Base-by-base conservation (phyloP, 352 stramenopile species). In the Aphanomyces euteiches region DNA sequence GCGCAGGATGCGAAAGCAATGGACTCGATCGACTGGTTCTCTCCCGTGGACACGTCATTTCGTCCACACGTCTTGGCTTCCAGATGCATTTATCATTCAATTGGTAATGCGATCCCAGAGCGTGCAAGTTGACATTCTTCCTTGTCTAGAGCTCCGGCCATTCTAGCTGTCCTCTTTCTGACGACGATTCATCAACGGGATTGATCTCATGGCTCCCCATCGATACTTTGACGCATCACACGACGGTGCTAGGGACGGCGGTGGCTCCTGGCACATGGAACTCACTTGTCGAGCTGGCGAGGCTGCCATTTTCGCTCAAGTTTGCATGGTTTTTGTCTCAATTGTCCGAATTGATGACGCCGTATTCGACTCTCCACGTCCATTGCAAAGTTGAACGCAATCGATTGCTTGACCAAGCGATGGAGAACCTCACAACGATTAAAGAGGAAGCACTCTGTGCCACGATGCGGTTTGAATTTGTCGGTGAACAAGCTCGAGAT, bases 321-420 rank as follows among this genome's bases (percentile, higher is more conserved):
- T 93, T 90, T 72, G 74, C 84, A 57, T 95, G 87, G 87, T 95
- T 95, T 67, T 68, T 95, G 7, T 82, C 92, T 47, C 78, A 84
- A 39, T 90, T 90, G 79, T 77, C 77, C 34, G 77, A 73, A 5
- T 50, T 93, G 47, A 15, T 93, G 38, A 78, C 82, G 47, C 82
- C 80, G 60, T 93, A 86, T 82, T 82, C 92, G 63, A 83, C 92
- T 78, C 83, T 86, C 5, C 85, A 83, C 21, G 88, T 95, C 66
- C 63, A 72, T 19, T 43, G 19, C 53, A 72, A 66, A 36, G 76
- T 93, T 56, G 77, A 88, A 43, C 83, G 83, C 47, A 73, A 80
- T 28, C 84, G 77, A 37, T 69, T 92, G 53, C 71, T 91, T 21
- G 78, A 88, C 45, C 79, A 91, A 57, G 89, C 84, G 6, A 79